Evolutionary conservation across 106 monocot species (phyloP), one percentile per base, ranked within the genome.

Genomic region (Phalaenopsis aphrodite): DNA sequence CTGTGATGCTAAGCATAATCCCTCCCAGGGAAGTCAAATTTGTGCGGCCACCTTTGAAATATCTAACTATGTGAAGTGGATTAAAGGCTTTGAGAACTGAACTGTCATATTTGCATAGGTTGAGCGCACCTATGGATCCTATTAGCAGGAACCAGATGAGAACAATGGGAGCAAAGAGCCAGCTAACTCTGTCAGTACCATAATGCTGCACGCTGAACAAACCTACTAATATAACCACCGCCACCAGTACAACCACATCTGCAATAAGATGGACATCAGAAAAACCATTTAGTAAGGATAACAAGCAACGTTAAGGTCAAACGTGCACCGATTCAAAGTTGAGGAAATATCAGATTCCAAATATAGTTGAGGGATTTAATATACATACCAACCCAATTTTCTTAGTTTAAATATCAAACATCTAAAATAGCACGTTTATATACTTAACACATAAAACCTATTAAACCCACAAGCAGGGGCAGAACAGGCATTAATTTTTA

Each of bases 101-200:
- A 17, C 80, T 79, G 78, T 87, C 85, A 64, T 92, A 89, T 68
- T 87, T 92, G 77, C 79, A 87, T 77, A 92, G 78, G 48, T 92
- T 92, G 42, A 84, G 1, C 41, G 84, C 74, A 16, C 91, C 91
- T 71, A 87, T 89, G n/a, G 42, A 41, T 75, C 91, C 91, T 75
- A 92, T 92, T 45, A 84, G 45, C 69, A 92, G 8, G 82, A 92
- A 89, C 91, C 91, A 92, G 42, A 89, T 24, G 42, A 92, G 85
- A 48, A 92, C 91, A 58, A 92, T 45, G 41, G 91, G 91, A 56
- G 91, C 89, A 84, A 92, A 92, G 49, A 92, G 82, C 89, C 89
- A 92, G 42, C 89, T 89, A 41, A 92, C 91, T 84, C 45, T 89
- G 49, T 89, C 87, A 52, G 91, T 89, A 46, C 91, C 91, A 78